Evolutionary conservation across 2,329 filamentous ascomycete species (phyloP).

Genomic region (Ophiostoma himal-ulmi): DNA sequence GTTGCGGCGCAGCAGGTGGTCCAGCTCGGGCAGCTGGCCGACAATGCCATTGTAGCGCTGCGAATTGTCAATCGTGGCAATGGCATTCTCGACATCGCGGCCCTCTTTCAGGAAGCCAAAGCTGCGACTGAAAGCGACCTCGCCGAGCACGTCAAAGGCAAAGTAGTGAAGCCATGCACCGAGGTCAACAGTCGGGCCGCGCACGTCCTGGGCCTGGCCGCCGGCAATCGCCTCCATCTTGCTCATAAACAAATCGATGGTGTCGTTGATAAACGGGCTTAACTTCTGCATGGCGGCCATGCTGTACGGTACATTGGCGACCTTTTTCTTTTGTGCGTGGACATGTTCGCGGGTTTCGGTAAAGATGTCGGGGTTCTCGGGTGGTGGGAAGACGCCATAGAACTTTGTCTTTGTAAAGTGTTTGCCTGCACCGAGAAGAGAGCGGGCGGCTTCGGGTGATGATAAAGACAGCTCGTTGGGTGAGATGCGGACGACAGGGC

Average conservation of each 20-base stretch:
- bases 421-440: constrained; percentile 45
- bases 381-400: constrained; percentile 50
- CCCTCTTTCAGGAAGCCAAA: constrained; percentile 49
- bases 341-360: constrained; percentile 49
- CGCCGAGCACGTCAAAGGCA: constrained; percentile 47
- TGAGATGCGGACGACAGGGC: constrained; percentile 45
- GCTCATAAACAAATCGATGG: constrained; percentile 41
- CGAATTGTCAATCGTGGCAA: constrained; percentile 47
- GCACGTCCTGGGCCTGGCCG: constrained; percentile 23
- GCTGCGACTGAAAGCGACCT: constrained; percentile 47
- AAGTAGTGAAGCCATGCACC: constrained; percentile 43
- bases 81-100: constrained; percentile 45
- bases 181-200: constrained; percentile 36
- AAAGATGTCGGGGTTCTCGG: constrained; percentile 54
- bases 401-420: constrained; percentile 50
- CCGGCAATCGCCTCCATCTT: constrained; percentile 39
- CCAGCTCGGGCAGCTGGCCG: constrained; percentile 47
- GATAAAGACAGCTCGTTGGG: constrained; percentile 45
- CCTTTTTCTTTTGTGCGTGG: constrained; percentile 52
- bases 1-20: constrained; percentile 44
- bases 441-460: constrained; percentile 42
- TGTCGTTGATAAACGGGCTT: constrained; percentile 47
- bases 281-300: constrained; percentile 51
- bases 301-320: constrained; percentile 47
- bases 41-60: constrained; percentile 50